A percentile compares a stretch with the other conserved stretches of the same genome.
Conservation (phyloP, 1,284 basidiomycete genomes). For the Athelia sp. region DNA sequence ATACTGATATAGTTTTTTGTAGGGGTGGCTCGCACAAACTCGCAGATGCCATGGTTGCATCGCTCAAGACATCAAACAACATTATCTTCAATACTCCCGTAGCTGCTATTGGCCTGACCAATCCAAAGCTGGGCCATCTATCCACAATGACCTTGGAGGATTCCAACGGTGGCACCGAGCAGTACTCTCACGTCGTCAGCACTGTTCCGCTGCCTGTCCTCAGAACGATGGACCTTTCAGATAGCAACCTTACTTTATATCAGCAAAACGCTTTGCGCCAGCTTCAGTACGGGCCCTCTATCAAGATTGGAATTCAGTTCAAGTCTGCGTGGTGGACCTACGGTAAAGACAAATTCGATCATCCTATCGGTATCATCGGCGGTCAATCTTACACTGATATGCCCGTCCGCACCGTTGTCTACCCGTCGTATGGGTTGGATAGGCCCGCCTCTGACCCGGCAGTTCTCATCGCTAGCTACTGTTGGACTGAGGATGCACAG, state of each 20-base stretch:
- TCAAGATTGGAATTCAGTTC: slow-evolving; percentile 29
- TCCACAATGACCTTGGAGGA: not conserved
- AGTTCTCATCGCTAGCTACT: slow-evolving; percentile 15
- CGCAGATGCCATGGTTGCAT: slow-evolving; percentile 9
- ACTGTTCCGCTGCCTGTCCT: slow-evolving; percentile 23
- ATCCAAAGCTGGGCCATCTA: slow-evolving; percentile 5
- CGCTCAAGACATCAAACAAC: too few species aligned
- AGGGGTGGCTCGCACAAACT: slow-evolving; percentile 14
- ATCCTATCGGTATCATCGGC: slow-evolving; percentile 11
- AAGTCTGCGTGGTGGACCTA: slow-evolving; percentile 23
- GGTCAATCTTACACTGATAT: slow-evolving; percentile 24
- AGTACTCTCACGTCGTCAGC: slow-evolving; percentile 25
- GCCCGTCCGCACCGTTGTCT: slow-evolving; percentile 24
- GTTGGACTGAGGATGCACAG: slow-evolving; percentile 13
- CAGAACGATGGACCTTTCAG: slow-evolving; percentile 19
- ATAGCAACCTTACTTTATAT: slow-evolving; percentile 14
- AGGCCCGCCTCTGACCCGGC: slow-evolving; percentile 1
- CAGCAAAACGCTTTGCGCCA: slow-evolving; percentile 22
- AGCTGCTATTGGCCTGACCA: slow-evolving; percentile 1
- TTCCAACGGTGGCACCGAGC: not conserved
- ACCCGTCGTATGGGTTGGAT: slow-evolving; percentile 20
- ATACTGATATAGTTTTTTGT: not conserved
- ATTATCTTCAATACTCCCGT: not conserved
- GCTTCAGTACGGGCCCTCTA: slow-evolving; percentile 21
- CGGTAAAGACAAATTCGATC: too few species aligned